These are phyloP conservation scores for Stylosanthes scabra DNA, from an alignment of 331 rosid genomes.

Conservation along the genomic window DNA sequence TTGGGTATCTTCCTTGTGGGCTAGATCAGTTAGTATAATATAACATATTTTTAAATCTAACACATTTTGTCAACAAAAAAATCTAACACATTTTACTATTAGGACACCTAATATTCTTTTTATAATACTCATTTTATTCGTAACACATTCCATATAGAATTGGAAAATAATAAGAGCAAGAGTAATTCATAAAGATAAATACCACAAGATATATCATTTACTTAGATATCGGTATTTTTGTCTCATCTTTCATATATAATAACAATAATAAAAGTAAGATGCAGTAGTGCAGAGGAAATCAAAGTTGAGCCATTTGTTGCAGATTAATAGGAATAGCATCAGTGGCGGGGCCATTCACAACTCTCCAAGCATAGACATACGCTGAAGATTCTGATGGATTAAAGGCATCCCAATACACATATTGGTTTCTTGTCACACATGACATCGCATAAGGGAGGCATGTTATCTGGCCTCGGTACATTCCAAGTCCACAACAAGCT, in stretches of 20 bases:
- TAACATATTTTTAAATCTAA: too few species aligned
- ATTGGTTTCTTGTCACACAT: constrained; percentile 51
- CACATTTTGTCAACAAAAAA: too few species aligned
- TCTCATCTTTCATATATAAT: background rate
- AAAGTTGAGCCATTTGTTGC: constrained; percentile 60
- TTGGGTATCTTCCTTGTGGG: too few species aligned
- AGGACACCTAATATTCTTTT: too few species aligned
- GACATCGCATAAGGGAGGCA: constrained; percentile 64
- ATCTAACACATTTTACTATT: too few species aligned
- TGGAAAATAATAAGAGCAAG: background rate
- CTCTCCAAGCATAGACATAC: constrained; percentile 65
- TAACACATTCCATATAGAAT: too few species aligned
- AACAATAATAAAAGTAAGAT: background rate
- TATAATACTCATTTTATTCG: too few species aligned
- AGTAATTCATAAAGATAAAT: background rate
- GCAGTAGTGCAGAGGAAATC: background rate
- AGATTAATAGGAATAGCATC: constrained; percentile 70
- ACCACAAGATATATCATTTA: constrained; percentile 4
- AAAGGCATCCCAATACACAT: constrained; percentile 78
- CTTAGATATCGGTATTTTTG: background rate
- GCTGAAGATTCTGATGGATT: constrained; percentile 70
- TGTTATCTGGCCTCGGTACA: constrained; percentile 54
- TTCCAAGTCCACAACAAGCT: constrained; percentile 75
- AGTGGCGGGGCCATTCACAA: constrained; percentile 53
- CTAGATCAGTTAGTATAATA: too few species aligned